Evolutionary conservation across 1,284 basidiomycete genomes (phyloP), one percentile per base, ranked within the genome.

Genomic region (Ustilago trichophora): DNA sequence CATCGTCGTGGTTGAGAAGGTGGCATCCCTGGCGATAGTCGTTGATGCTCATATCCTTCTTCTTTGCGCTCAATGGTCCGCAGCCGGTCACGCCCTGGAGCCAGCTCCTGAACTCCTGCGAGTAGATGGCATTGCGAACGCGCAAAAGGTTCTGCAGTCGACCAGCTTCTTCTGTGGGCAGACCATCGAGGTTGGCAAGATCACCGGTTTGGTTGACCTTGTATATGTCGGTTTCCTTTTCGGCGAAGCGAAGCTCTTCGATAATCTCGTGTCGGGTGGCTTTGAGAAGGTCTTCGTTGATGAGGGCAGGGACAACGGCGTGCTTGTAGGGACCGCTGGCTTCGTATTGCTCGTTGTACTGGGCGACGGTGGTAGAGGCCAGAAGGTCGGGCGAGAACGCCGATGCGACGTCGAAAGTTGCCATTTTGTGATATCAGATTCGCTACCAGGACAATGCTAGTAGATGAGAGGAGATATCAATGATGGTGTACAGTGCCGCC

Each of bases 141-240:
- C 86, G 84, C 59, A 92, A 87, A 7, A 81, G 57, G 27, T 52
- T 49, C 33, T 72, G 64, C n/a, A 81, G 68, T 27, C 78, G 63
- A 9, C 63, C 59, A 11, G 70, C 76, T 50, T 81, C 79, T 25
- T 69, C 60, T 11, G 49, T 63, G 0, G 75, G 49, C 48, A 98
- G 89, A 75, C 88, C 93, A 63, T 90, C 90, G 32, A 95, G 86
- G 37, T 96, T 98, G 11, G 93, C 91, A 21, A 98, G 88, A 83
- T 98, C 95, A 63, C 95, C 95, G 0, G 94, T 97, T 85, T 98
- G 95, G 82, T 95, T 91, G 74, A 98, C 91, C 87, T 93, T 95
- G 88, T 98, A 98, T 72, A 98, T 98, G 80, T 98, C 95, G 6
- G 95, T 98, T 85, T 98, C 92, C 84, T 97, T 98, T 83, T 93